phyloP scores from a whole-genome alignment of 1,284 basidiomycete species.

The Sparassis latifolia region DNA sequence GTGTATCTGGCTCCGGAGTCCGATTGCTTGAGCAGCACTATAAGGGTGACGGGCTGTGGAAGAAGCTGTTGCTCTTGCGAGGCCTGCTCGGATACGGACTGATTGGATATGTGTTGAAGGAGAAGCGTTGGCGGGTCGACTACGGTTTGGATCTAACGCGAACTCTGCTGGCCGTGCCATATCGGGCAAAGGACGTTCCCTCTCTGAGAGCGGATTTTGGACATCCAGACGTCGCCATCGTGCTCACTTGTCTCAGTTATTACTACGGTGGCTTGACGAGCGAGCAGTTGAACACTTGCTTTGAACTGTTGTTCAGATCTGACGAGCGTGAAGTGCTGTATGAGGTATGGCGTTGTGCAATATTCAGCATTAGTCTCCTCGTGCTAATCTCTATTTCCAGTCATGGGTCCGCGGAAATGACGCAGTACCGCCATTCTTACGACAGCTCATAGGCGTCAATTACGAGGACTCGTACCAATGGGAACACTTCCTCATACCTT shows the following conservation, averaged over 20 bases:
- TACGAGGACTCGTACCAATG: slow-evolving; percentile 32
- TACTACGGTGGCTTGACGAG: slow-evolving; percentile 42
- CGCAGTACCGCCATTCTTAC: slow-evolving; percentile 30
- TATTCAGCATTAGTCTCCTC: too few species aligned
- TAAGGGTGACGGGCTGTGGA: slow-evolving; percentile 19
- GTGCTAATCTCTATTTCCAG: too few species aligned
- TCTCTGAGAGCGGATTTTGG: slow-evolving; percentile 46
- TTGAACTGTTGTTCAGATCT: slow-evolving; percentile 34
- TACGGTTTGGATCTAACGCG: slow-evolving; percentile 41
- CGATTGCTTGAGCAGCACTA: slow-evolving; percentile 10
- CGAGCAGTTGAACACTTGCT: slow-evolving; percentile 32
- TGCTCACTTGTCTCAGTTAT: slow-evolving; percentile 45
- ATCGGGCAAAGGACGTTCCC: slow-evolving; percentile 47
- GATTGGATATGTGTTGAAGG: slow-evolving; percentile 32
- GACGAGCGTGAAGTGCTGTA: slow-evolving; percentile 42
- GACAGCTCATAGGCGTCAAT: slow-evolving; percentile 36
- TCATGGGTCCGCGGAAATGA: slow-evolving; percentile 11
- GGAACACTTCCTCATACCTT: slow-evolving; percentile 31
- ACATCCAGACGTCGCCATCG: slow-evolving; percentile 44
- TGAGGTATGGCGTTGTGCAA: slow-evolving; percentile 27
- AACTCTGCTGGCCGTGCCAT: slow-evolving; percentile 46
- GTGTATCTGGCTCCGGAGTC: slow-evolving; percentile 1
- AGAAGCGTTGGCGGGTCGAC: slow-evolving; percentile 46
- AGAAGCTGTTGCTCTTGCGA: slow-evolving; percentile 33
- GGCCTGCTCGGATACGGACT: slow-evolving; percentile 40